Base-by-base conservation (phyloP, 179 eudicot species). In the Beta corolliflora region DNA sequence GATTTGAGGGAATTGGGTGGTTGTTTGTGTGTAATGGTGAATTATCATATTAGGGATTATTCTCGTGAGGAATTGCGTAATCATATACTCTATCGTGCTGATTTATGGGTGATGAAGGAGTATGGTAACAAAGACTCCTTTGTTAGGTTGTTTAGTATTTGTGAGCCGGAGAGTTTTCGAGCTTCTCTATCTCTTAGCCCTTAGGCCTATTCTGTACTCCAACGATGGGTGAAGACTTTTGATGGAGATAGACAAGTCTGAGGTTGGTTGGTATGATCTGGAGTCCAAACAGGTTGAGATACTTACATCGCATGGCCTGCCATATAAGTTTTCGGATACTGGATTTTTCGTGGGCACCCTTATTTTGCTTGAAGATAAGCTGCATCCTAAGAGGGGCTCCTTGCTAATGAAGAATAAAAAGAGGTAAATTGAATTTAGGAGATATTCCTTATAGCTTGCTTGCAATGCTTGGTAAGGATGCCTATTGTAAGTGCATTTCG, bases 1-100 rank as follows among this genome's bases (percentile, higher is more conserved):
- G 50, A 41, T 31, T 54, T 80, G 79, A 64, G 45, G 41, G 75
- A 76, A 46, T 76, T 81, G 21, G 80, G 77, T 46, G 84, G 80
- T 41, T 68, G 70, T 70, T 81, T 81, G 76, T 59, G 76, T 48
- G 48, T 69, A 1, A 58, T 81, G 80, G 75, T 48, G 45, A 68
- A 68, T 76, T 36, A 36, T 36, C 41, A 36, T 36, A 36, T 36
- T 36, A 36, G 41, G 41, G 41, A 2, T 36, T 36, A 36, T 36
- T 36, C 2, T 36, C 41, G 41, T 36, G 41, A 2, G 41, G 41
- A 36, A 36, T 36, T 36, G 41, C 41, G 2, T 36, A 3, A 36
- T 36, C 41, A 36, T 36, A 36, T 2, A 36, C 41, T 36, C 41
- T 36, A 36, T 3, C 41, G 3, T 36, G 41, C 41, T 36, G 41